Conservation (phyloP, 2,329 filamentous ascomycete species). For the Calonectria leucothoes region DNA sequence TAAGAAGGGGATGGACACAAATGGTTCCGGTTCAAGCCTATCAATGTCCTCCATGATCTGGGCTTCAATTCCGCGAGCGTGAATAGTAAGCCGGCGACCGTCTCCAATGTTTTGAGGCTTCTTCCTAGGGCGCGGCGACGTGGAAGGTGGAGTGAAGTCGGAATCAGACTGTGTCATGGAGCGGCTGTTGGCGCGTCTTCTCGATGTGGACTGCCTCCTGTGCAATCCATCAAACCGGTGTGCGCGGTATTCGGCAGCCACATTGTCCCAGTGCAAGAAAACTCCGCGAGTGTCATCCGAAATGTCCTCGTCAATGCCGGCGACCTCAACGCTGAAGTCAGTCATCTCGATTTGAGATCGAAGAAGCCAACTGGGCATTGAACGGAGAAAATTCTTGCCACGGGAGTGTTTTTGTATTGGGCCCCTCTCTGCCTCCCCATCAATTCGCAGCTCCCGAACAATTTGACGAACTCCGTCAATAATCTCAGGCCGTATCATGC, state of each 20-base stretch:
- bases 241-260: conserved; percentile 89
- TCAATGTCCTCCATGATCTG: conserved; percentile 91
- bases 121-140: conserved; percentile 57
- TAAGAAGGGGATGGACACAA: conserved; percentile 86
- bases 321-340: conserved; percentile 91
- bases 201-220: conserved; percentile 65
- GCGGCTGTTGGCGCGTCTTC: conserved; percentile 81
- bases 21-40: conserved; percentile 85
- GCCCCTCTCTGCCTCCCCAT: conserved; percentile 72
- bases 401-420: conserved; percentile 58
- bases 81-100: conserved; percentile 83
- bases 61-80: conserved; percentile 86
- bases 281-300: conserved; percentile 85
- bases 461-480: conserved; percentile 93
- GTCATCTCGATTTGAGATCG: conserved; percentile 87
- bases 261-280: conserved; percentile 87
- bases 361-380: conserved; percentile 84
- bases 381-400: conserved; percentile 78
- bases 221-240: conserved; percentile 77
- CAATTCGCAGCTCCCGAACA: conserved; percentile 81
- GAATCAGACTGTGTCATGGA: conserved; percentile 77
- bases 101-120: conserved; percentile 73
- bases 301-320: conserved; percentile 86
- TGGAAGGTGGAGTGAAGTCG: conserved; percentile 59
- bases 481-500: conserved; percentile 92